A percentile compares a stretch with the other conserved stretches of the same genome.
phyloP scores from a whole-genome alignment of 441 rosid genomes.

The Erodium texanum region DNA sequence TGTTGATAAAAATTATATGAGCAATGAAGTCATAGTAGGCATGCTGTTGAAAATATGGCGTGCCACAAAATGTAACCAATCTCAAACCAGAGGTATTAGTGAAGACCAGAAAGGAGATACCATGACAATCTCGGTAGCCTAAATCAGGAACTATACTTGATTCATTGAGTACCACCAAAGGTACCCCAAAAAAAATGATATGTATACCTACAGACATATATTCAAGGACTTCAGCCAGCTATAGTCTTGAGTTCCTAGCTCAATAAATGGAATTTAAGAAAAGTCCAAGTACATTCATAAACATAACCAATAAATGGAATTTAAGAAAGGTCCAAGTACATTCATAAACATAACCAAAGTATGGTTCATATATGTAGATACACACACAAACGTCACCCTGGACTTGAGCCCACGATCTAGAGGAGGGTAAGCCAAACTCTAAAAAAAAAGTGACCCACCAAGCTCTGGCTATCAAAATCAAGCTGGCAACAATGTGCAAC shows the following conservation, averaged over 20 bases:
- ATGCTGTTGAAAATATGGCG: neutral
- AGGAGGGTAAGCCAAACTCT: neutral
- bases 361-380: too few species aligned
- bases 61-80: neutral
- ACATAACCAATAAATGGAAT: neutral
- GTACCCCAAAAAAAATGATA: neutral
- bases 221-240: neutral
- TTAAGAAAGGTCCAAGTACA: neutral
- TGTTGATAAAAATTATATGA: neutral
- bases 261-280: neutral
- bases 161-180: neutral
- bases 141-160: neutral
- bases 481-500: constrained; percentile 3
- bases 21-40: neutral
- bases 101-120: neutral
- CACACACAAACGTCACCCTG: too few species aligned
- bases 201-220: neutral
- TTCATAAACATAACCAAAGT: neutral
- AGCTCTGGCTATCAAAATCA: neutral
- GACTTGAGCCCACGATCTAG: neutral
- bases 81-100: neutral
- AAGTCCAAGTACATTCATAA: constrained; percentile 5
- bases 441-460: neutral
- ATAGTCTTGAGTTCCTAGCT: neutral
- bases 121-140: neutral